Evolutionary conservation across 768 basidiomycete genomes (phyloP).

Genomic region (Gyrodon lividus): DNA sequence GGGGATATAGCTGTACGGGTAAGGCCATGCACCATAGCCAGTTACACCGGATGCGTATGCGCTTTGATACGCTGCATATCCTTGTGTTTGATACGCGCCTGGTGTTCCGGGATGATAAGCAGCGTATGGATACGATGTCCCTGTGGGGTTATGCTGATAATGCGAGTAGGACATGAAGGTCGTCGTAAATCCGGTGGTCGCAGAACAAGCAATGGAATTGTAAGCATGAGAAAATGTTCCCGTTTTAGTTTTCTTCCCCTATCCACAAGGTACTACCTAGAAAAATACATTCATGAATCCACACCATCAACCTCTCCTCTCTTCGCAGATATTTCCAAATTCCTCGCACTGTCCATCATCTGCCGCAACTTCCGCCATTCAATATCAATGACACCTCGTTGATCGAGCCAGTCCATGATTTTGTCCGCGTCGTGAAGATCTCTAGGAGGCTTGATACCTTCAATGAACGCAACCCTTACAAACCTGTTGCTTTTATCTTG

Average conservation of each 20-base stretch:
- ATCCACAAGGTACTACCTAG: too few species aligned
- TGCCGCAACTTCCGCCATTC: conserved; percentile 71
- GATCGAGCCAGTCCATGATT: conserved; percentile 81
- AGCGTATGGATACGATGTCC: conserved; percentile 64
- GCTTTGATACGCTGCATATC: conserved; percentile 45
- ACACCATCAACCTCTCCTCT: conserved; percentile 40
- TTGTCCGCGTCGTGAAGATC: conserved; percentile 72
- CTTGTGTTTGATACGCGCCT: conserved; percentile 45
- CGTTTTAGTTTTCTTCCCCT: background rate
- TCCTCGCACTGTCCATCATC: conserved; percentile 73
- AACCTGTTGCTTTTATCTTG: conserved; percentile 45
- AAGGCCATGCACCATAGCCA: conserved; percentile 69
- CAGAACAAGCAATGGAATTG: background rate
- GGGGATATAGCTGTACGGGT: conserved; percentile 60
- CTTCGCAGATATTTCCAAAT: conserved; percentile 52
- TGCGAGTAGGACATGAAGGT: conserved; percentile 40
- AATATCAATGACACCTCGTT: conserved; percentile 60
- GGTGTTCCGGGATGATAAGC: conserved; percentile 54
- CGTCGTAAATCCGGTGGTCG: too few species aligned
- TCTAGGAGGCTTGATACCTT: conserved; percentile 57
- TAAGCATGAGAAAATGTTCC: background rate
- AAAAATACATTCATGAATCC: background rate
- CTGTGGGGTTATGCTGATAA: conserved; percentile 39
- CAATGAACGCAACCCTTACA: conserved; percentile 56
- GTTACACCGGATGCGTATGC: conserved; percentile 65